phyloP scores from a whole-genome alignment of 2,329 filamentous ascomycete genomes.

The Acrocalymma vagum region DNA sequence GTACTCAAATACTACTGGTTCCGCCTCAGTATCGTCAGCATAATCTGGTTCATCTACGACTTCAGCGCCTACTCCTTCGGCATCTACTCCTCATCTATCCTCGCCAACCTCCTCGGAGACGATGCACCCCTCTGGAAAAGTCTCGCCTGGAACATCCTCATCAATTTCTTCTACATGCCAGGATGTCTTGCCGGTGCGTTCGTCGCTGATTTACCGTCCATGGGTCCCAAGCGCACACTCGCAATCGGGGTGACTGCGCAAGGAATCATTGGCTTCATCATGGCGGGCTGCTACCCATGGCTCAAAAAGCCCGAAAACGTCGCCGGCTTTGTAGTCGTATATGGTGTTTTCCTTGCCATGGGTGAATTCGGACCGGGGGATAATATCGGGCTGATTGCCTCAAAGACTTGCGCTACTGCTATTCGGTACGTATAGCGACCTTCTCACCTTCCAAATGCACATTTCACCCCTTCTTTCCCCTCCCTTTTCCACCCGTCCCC shows the following conservation, averaged over 20 bases:
- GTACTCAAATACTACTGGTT: constrained; percentile 65
- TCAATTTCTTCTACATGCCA: constrained; percentile 89
- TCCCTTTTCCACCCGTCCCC: background rate
- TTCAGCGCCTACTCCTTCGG: constrained; percentile 87
- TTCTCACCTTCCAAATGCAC: background rate
- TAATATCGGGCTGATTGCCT: constrained; percentile 87
- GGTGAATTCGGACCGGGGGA: constrained; percentile 88
- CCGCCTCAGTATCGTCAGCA: constrained; percentile 60
- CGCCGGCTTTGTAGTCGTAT: constrained; percentile 79
- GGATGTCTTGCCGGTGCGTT: constrained; percentile 82
- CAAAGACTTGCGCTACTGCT: constrained; percentile 87
- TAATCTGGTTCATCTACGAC: constrained; percentile 66
- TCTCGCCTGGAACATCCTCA: constrained; percentile 88
- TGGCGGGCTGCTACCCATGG: constrained; percentile 79
- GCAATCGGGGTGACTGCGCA: constrained; percentile 76
- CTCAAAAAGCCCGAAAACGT: constrained; percentile 74
- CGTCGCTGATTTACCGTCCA: constrained; percentile 70
- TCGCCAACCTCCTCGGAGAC: constrained; percentile 69
- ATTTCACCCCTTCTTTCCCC: background rate
- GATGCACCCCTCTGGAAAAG: constrained; percentile 73
- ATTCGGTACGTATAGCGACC: constrained; percentile 59
- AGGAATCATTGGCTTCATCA: constrained; percentile 83
- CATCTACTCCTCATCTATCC: constrained; percentile 82
- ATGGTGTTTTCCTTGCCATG: constrained; percentile 78
- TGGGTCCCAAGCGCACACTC: constrained; percentile 81